These are phyloP conservation scores for Medicago truncatula DNA, from an alignment of 306 rosid genomes.

Conservation along the genomic window MtrunA17r5.0-ANR NC_053048.1:46156001-46156500, in stretches of 20 bases:
- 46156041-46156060: background rate
- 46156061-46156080: slow-evolving; percentile 24
- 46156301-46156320: slow-evolving; percentile 20
- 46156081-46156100: background rate
- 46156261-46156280: slow-evolving; percentile 5
- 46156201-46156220: slow-evolving; percentile 38
- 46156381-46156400: slow-evolving; percentile 8
- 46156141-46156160: background rate
- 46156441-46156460: slow-evolving; percentile 34
- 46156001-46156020: background rate
- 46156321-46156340: slow-evolving; percentile 31
- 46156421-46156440: slow-evolving; percentile 53
- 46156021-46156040: background rate
- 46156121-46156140: slow-evolving; percentile 7
- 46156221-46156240: slow-evolving; percentile 18
- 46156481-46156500: slow-evolving; percentile 47
- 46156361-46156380: slow-evolving; percentile 24
- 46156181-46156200: slow-evolving; percentile 18
- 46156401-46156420: slow-evolving; percentile 23
- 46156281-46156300: background rate
- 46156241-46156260: slow-evolving; percentile 12
- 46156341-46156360: slow-evolving; percentile 11
- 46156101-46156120: background rate
- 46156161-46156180: background rate
- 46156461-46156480: slow-evolving; percentile 56